These are phyloP conservation scores for Viola pubescens DNA, from an alignment of 441 rosid genomes.

Conservation along the genomic window DNA sequence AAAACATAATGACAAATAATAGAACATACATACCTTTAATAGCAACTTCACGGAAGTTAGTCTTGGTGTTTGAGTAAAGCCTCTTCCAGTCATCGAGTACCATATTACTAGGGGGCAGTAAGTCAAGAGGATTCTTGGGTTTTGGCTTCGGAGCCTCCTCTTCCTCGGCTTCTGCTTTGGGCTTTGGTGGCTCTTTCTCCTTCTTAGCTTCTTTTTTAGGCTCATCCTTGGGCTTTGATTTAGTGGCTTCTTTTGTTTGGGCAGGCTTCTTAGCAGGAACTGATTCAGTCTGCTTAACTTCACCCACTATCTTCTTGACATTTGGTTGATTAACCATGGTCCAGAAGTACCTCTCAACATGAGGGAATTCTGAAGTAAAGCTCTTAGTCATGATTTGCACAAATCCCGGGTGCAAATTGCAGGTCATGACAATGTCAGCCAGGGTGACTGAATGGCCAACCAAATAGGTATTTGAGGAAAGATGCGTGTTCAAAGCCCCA, in stretches of 20 bases:
- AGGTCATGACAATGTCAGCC: conserved; percentile 68
- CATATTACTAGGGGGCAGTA: conserved; percentile 84
- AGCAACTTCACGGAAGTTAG: conserved; percentile 90
- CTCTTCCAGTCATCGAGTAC: conserved; percentile 87
- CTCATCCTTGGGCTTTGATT: conserved; percentile 50
- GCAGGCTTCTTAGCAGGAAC: conserved; percentile 42
- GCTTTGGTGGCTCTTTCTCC: conserved; percentile 43
- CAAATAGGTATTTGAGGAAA: conserved; percentile 67
- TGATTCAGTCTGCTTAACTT: conserved; percentile 60
- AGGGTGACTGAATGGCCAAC: conserved; percentile 76
- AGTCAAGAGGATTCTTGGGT: conserved; percentile 79
- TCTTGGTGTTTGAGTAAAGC: conserved; percentile 81
- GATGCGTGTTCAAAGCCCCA: conserved; percentile 59
- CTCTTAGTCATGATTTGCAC: conserved; percentile 42
- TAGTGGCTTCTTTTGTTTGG: conserved; percentile 41
- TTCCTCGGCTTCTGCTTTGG: conserved; percentile 36
- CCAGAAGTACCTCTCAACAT: conserved; percentile 91
- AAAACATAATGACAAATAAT: neutral
- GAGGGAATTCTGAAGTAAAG: conserved; percentile 72
- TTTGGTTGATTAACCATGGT: conserved; percentile 80
- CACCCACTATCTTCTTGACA: conserved; percentile 63
- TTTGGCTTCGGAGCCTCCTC: conserved; percentile 84
- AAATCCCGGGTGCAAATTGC: conserved; percentile 64
- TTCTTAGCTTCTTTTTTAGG: conserved; percentile 31
- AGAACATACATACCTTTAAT: conserved; percentile 43